Base-by-base conservation (phyloP, 345 rosid species). In the Lepidium didymum region DNA sequence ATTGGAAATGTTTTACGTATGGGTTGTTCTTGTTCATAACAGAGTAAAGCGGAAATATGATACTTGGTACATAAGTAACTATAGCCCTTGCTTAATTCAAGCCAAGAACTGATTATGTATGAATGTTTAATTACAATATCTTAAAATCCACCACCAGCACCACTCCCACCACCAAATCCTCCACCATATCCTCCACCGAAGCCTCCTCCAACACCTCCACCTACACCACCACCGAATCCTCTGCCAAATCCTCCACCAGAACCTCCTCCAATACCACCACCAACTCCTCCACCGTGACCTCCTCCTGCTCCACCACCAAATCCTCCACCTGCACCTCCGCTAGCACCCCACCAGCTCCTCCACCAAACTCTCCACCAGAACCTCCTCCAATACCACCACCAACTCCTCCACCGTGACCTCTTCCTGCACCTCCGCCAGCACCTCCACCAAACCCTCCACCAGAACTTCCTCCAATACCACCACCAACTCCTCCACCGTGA, bases 361-460 rank as follows among this genome's bases (percentile, higher is more conserved):
- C 63, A 0, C 64, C 80, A 0, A 19, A 44, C 9, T 77, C 82
- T 1, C 64, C 82, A 3, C 19, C 27, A 0, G 61, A 70, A 0
- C 77, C 79, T 16, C 76, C 77, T 0, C 77, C 77, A 0, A 10
- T 42, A 8, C 75, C 77, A 2, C 67, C 76, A 3, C 80, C 75
- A 21, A 45, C 62, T 0, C 64, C 70, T 7, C 41, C 69, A 35
- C 68, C 68, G 21, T 42, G 16, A 1, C 67, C 67, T 33, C 58
- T 37, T 29, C 67, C 63, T 3, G 60, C 51, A 0, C 62, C 71
- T 0, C 71, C 77, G 8, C 72, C 75, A 9, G 18, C 33, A 1
- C 81, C 81, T 11, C 61, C 68, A 1, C 65, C 73, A 0, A n/a
- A 16, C 1, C 67, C 82, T 15, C 62, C 65, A 0, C 65, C 74